Base-by-base conservation (phyloP, 495 filamentous ascomycete genomes). In the Podospora appendiculata region DNA sequence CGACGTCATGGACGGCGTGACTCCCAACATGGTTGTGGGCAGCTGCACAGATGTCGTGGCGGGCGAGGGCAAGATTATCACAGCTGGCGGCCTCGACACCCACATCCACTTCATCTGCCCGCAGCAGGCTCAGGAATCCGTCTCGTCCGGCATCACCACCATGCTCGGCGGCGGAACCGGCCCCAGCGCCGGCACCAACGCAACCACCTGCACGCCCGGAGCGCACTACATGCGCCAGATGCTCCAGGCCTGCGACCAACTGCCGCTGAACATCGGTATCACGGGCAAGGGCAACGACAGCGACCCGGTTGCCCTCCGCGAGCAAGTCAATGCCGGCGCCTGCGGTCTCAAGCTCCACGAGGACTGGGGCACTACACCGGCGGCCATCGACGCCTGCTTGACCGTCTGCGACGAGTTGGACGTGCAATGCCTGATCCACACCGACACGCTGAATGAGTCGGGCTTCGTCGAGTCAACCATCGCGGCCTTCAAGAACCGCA, bases 81-180 rank as follows among this genome's bases (percentile, higher is more conserved):
- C 93, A 1, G 89, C 90, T 10, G 93, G 93, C 61, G 93, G 87
- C 2, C 80, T 96, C 52, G 93, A 98, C 67, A 84, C 87, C 17
- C 93, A 98, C 65, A 89, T 98, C 54, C 93, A 98, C 65, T 89
- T 93, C 57, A 97, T 98, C 61, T 97, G 92, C 64, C 93, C 94
- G 11, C 93, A 98, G 64, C 93, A 98, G 70, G 88, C 83, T 1
- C 74, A 87, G 41, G 94, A 98, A 61, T 82, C 90, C 8, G 73
- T 97, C 35, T 79, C 90, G 11, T 88, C 90, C 17, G 93, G 93
- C 41, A 80, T 98, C 56, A 98, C 93, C 0, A 91, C 93, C 0
- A 82, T 97, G 74, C 74, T 98, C 3, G 93, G 92, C 43, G 93
- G 93, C 40, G 93, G 93, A 10, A 94, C 89, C 11, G 93, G 93